Base-by-base conservation (phyloP, 2,329 filamentous ascomycete genomes). In the Hyphodiscus sp. region DNA sequence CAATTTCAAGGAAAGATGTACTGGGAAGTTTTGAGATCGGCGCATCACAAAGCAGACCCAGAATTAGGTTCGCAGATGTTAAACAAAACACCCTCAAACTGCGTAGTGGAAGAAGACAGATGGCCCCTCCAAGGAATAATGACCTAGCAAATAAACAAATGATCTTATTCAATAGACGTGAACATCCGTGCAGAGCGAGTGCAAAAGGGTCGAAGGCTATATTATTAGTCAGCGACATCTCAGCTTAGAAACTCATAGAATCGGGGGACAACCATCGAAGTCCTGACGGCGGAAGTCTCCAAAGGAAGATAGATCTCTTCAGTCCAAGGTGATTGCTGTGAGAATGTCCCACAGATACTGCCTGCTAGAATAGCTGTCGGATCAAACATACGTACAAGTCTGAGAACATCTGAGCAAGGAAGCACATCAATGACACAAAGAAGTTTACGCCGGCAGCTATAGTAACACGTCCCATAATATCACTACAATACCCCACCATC, bases 401-500 rank as follows among this genome's bases (percentile, higher is more conserved):
- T 3, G 74, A 70, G 3, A 74, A 73, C 1, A 76, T 66, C 76
- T 77, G 79, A 30, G 78, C 65, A 0, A 67, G 71, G 54, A 74
- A 73, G 43, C 69, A 64, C 5, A 65, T 50, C 9, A 77, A 13
- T 20, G 66, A 67, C 50, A 70, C 71, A 16, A 70, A 51, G 7
- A 73, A 63, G 0, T 73, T 77, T 20, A 73, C 55, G 3, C 60
- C 38, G 1, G 67, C 70, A 8, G 75, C 73, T n/a, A 5, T 68
- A 42, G 73, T 66, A 47, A 77, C 71, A 16, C 74, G 62, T 5
- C 73, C 72, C 55, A 68, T 72, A 11, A 67, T 58, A 65, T 79
- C 77, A 57, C 73, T 75, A 2, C 71, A 53, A 16, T 74, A 60
- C 0, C 76, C 75, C 38, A 77, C 70, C 16, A 70, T 59, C 2